Conservation (phyloP, 2,329 filamentous ascomycete genomes). For the Pezicula radicicola region DNA sequence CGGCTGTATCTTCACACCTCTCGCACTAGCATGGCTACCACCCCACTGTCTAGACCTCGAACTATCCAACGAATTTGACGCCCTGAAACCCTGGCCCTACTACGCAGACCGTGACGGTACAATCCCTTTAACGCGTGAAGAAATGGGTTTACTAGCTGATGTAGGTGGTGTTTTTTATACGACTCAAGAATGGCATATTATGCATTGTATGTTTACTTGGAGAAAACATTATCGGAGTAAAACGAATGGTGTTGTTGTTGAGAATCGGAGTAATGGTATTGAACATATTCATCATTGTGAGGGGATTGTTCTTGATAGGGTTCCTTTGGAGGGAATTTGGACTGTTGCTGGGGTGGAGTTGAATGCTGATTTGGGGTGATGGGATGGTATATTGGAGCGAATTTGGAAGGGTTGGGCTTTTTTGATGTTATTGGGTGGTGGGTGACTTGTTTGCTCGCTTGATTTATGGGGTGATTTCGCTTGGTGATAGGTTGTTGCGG, state of each 20-base stretch:
- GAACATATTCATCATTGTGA: slow-evolving; percentile 8
- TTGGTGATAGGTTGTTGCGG: too few relatives aligned
- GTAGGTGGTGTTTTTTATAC: slow-evolving; percentile 16
- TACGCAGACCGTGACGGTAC: slow-evolving; percentile 25
- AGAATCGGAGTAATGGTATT: slow-evolving; percentile 2
- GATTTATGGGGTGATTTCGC: too few relatives aligned
- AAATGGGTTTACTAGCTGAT: slow-evolving; percentile 19
- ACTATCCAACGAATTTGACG: slow-evolving; percentile 30
- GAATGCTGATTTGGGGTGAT: slow-evolving; percentile 1
- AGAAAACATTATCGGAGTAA: slow-evolving; percentile 20
- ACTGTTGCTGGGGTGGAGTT: slow-evolving; percentile 3
- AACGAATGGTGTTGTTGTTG: background rate
- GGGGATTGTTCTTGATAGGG: slow-evolving; percentile 1
- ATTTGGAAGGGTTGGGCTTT: too few relatives aligned
- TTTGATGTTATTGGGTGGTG: too few relatives aligned
- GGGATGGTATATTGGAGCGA: too few relatives aligned
- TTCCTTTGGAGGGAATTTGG: slow-evolving; percentile 3
- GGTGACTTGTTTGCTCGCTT: too few relatives aligned
- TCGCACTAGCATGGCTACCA: slow-evolving; percentile 33
- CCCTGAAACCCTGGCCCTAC: slow-evolving; percentile 29
- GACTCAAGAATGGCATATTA: slow-evolving; percentile 27
- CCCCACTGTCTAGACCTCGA: slow-evolving; percentile 30
- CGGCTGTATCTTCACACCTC: slow-evolving; percentile 30
- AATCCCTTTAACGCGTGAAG: slow-evolving; percentile 8
- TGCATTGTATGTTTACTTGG: slow-evolving; percentile 33